Evolutionary conservation across 768 basidiomycete species (phyloP).

Genomic region (Amanita subjunquillea): DNA sequence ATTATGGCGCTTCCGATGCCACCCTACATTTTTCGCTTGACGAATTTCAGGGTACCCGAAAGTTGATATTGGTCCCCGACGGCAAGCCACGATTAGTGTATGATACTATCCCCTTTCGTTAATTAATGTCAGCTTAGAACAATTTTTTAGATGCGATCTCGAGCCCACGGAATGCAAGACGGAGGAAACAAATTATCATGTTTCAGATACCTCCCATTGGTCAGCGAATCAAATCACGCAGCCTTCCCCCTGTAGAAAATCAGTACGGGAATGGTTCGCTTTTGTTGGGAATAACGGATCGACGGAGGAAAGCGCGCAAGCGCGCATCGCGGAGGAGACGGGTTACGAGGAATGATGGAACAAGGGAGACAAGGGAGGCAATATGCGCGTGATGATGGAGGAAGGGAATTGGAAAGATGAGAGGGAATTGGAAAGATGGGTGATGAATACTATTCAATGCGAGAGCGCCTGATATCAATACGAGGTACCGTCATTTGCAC

Average conservation of each 20-base stretch:
- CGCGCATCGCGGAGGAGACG: too few relatives aligned
- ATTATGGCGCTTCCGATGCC: slow-evolving; percentile 68
- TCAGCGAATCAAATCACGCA: slow-evolving; percentile 19
- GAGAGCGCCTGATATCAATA: too few relatives aligned
- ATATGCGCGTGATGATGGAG: too few relatives aligned
- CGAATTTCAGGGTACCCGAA: slow-evolving; percentile 81
- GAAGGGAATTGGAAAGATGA: too few relatives aligned
- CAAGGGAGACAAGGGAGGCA: too few relatives aligned
- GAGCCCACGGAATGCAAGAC: slow-evolving; percentile 37
- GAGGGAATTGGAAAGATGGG: too few relatives aligned
- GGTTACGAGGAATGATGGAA: too few relatives aligned
- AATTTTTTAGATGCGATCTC: slow-evolving; percentile 22
- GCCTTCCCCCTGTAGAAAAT: slow-evolving; percentile 24
- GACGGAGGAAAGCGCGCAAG: too few relatives aligned
- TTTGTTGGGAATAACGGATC: too few relatives aligned
- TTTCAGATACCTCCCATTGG: slow-evolving; percentile 29
- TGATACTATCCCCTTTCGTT: slow-evolving; percentile 13
- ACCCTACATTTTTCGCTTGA: slow-evolving; percentile 65
- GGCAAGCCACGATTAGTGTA: slow-evolving; percentile 59
- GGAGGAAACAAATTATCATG: slow-evolving; percentile 33
- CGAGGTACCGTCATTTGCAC: too few relatives aligned
- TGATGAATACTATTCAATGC: too few relatives aligned
- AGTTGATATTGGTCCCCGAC: slow-evolving; percentile 62
- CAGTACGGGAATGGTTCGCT: slow-evolving; percentile 22
- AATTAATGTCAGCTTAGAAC: slow-evolving; percentile 8